These are phyloP conservation scores for Avena atlantica DNA, from an alignment of 176 grass and related monocot genomes.

Conservation along the genomic window DNA sequence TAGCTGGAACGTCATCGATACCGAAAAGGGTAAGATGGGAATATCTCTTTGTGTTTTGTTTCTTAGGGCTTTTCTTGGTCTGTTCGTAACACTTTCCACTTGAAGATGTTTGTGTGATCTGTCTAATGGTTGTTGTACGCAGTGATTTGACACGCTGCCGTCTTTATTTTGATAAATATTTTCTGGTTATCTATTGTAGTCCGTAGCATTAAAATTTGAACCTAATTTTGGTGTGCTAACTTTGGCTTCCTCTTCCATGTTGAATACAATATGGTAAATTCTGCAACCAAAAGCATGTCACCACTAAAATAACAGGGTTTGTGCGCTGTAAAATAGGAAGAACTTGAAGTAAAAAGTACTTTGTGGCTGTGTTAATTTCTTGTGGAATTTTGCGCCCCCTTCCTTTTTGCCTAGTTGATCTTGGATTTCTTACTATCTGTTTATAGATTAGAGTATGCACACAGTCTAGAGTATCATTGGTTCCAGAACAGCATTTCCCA, in stretches of 20 bases:
- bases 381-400: neutral
- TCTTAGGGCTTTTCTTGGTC: neutral
- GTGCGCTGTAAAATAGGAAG: neutral
- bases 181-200: neutral
- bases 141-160: neutral
- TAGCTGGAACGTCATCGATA: constrained; percentile 53
- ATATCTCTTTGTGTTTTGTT: neutral
- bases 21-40: constrained; percentile 57
- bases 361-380: neutral
- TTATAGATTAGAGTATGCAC: neutral
- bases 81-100: constrained; percentile 18
- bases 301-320: neutral
- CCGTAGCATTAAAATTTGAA: constrained; percentile 1
- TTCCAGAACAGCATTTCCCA: neutral
- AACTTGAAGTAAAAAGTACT: neutral
- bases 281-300: neutral
- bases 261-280: neutral
- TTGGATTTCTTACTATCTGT: neutral
- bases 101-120: neutral
- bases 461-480: no score
- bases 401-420: neutral
- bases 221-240: constrained; percentile 1
- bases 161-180: constrained; percentile 1
- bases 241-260: neutral
- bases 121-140: neutral